Evolutionary conservation across 805 yeast species (phyloP), one percentile per base, ranked within the genome.

Genomic region (Yamadazyma paraphyllophila): DNA sequence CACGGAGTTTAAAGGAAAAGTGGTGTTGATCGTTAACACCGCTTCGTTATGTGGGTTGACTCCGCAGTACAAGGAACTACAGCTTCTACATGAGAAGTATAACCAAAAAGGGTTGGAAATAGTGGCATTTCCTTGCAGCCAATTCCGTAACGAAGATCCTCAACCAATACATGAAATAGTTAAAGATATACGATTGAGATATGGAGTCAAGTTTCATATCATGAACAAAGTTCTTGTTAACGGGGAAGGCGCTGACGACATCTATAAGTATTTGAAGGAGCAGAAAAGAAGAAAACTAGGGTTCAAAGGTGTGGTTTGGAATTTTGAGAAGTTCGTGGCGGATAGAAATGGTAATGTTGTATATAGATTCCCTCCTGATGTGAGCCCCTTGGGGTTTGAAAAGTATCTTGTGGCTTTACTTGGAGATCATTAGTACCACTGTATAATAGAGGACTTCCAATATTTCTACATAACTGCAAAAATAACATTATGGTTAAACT

Each of bases 91-190:
- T 68, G 68, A 81, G 49, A 80, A 81, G 60, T 86, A 83, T 67
- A 67, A 76, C 43, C 79, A 76, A 40, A 59, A 76, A 50, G 95
- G 88, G 1, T 70, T 91, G 17, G 80, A 69, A 37, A 74, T 90
- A 24, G 52, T 90, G 30, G 97, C 90, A 0, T 89, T 90, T 77
- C 97, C 97, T 27, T 88, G 96, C 67, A 87, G 88, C 68, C 96
- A 89, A 63, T 90, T 90, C 62, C 91, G 85, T 17, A 70, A 78
- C 56, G 85, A 94, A 72, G 88, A 91, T 66, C 84, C 94, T 54
- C 83, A 82, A 3, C 59, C 78, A 2, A 81, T 78, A 41, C 77
- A 36, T 3, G 46, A 58, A 25, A 58, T 69, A 13, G 58, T 56
- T 14, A 34, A 38, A 15, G 50, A 48, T 13, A 58, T 59, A 14